Percentiles rank a stretch among this genome's conserved stretches.
Evolutionary conservation across 352 stramenopile genomes (phyloP).

Genomic region (Phytopythium oedochilum): DNA sequence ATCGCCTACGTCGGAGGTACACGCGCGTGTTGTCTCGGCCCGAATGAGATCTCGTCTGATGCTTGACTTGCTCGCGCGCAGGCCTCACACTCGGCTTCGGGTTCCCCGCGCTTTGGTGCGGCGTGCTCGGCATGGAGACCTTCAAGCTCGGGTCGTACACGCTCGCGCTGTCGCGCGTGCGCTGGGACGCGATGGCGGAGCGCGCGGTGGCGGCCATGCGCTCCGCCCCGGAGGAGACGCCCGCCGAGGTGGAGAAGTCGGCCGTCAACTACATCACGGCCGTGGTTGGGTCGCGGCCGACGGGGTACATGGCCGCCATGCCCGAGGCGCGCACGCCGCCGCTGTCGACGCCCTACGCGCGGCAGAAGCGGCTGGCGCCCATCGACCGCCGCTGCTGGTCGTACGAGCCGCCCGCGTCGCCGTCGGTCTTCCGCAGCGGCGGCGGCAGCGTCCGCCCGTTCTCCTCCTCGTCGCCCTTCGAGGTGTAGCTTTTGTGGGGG

Average conservation of each 20-base stretch:
- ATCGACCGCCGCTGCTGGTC: slow-evolving; percentile 20
- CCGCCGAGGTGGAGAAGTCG: slow-evolving; percentile 35
- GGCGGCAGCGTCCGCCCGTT: slow-evolving; percentile 3
- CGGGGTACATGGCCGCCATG: slow-evolving; percentile 41
- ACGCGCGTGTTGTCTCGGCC: too few species aligned
- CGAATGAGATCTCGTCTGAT: too few species aligned
- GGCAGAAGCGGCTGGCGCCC: slow-evolving; percentile 20
- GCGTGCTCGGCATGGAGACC: slow-evolving; percentile 57
- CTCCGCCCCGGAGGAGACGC: slow-evolving; percentile 21
- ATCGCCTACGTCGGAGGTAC: slow-evolving; percentile 46
- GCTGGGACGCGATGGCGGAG: slow-evolving; percentile 44
- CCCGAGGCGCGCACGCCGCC: slow-evolving; percentile 35
- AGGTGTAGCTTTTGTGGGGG: background rate
- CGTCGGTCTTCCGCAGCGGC: background rate
- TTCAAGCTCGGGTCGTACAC: slow-evolving; percentile 58
- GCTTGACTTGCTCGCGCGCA: background rate
- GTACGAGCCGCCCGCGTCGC: slow-evolving; percentile 2
- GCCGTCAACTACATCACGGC: slow-evolving; percentile 60
- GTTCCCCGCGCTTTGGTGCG: slow-evolving; percentile 59
- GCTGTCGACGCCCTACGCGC: slow-evolving; percentile 30
- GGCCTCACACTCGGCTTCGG: slow-evolving; percentile 44
- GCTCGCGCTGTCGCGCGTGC: slow-evolving; percentile 30
- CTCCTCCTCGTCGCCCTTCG: background rate
- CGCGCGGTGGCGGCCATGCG: slow-evolving; percentile 46
- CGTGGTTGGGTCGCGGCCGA: slow-evolving; percentile 51